Evolutionary conservation across 2,329 filamentous ascomycete species (phyloP), one percentile per base, ranked within the genome.

Genomic region (Aspergillus novofumigatus): DNA sequence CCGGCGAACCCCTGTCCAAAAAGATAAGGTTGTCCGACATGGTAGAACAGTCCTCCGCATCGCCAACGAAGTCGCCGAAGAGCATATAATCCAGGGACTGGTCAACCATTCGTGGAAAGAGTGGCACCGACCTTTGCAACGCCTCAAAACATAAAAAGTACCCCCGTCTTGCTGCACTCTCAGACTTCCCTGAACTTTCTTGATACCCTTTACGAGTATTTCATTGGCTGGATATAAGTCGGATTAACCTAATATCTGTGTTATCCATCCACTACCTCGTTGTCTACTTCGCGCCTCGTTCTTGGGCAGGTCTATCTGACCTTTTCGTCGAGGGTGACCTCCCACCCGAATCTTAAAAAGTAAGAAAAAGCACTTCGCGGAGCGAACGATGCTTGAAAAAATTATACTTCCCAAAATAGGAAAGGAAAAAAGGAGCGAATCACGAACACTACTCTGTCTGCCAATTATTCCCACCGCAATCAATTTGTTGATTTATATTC

Each of bases 21-120:
- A 81, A 80, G 69, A 81, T 83, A 72, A 78, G 81, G 55, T 73
- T 85, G 54, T 80, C 81, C 61, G 82, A 85, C 59, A 75, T 81
- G 56, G 77, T 82, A 51, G 78, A 81, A 52, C 77, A 80, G 54
- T 64, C 68, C 23, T 63, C 67, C 21, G 65, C 62, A 41, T 67
- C 67, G 9, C 66, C 67, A 21, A 61, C 58, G 52, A 73, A 72
- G 63, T 73, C 73, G 28, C 72, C 72, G 20, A 74, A 68, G 64
- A 69, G 69, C 59, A 60, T 66, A 59, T 72, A 67, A 59, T 26
- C 28, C 52, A 52, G 52, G 54, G 48, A 48, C 58, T 42, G 53
- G 29, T 26, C 47, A 56, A 55, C 38, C 54, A 29, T 56, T 57
- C 45, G 52, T 58, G 52, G 55, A 44, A 55, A 53, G 49, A 51